Base-by-base conservation (phyloP, 768 basidiomycete genomes). In the Suillus variegatus region DNA sequence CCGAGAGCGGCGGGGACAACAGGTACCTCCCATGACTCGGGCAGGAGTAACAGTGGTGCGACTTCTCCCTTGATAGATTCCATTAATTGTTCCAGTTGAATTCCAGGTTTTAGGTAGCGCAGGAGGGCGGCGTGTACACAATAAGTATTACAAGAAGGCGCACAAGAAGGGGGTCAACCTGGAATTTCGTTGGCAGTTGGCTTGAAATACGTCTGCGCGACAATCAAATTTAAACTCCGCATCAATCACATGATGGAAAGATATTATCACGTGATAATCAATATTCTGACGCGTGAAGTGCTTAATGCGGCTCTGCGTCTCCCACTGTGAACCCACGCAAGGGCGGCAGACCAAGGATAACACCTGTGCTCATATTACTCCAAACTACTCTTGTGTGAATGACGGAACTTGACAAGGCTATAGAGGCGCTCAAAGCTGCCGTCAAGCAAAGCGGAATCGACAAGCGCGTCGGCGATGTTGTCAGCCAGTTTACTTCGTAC, bases 401-500 rank as follows among this genome's bases (percentile, higher is more conserved):
- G 70, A 66, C 71, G 58, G 68, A 64, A 3, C 58, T 85, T 3
- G 65, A 70, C 36, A 66, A 72, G 25, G 76, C 81, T 4, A 65
- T 78, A 8, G 67, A 77, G 20, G 60, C 65, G 6, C 75, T 86
- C 44, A 75, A 77, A 55, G 65, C 62, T 18, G 69, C 75, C 13
- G 68, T 78, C 1, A 65, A 64, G 49, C 75, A 78, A 64, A 67
- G 70, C 20, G 74, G 73, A 18, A 69, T 72, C 40, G 75, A 74
- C 52, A 68, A 69, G 32, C 74, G 73, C 43, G 64, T 79, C 6
- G 68, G 75, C 40, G 78, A 81, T 49, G 74, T 76, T 10, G 73
- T 83, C 40, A 71, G 74, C 58, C 80, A 82, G 36, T 67, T 86
- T 46, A 73, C 80, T 61, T 82, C 84, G 7, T 80, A 76, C 64